Conservation (phyloP, 139 green algal species). For the Volvox reticuliferus region DNA sequence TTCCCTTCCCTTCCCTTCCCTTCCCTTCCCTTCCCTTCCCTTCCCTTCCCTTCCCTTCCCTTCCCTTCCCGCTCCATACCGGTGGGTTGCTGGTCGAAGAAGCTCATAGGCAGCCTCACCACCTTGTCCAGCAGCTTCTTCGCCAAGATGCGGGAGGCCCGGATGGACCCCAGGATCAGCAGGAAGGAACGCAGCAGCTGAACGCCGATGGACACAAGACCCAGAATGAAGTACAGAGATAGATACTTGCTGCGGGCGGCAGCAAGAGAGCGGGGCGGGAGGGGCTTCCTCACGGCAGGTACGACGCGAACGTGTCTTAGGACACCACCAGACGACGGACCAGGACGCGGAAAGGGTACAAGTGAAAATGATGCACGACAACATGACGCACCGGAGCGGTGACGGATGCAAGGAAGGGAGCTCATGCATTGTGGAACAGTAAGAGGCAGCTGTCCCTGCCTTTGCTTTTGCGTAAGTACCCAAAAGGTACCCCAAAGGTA, state of each 20-base stretch:
- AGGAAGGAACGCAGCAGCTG: slow-evolving; percentile 52
- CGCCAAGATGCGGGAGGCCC: slow-evolving; percentile 59
- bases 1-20: no score
- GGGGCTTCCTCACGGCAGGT: neutral
- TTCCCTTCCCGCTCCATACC: slow-evolving; percentile 38
- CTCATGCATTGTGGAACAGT: no score
- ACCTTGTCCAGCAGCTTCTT: slow-evolving; percentile 69
- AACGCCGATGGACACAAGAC: slow-evolving; percentile 64
- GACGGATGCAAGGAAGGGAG: no score
- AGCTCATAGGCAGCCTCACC: slow-evolving; percentile 86
- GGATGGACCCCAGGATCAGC: slow-evolving; percentile 67
- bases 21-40: neutral
- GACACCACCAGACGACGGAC: no score
- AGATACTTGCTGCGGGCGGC: slow-evolving; percentile 54
- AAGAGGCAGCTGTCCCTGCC: no score
- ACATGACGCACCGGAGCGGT: no score
- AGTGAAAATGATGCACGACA: no score
- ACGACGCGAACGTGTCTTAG: no score
- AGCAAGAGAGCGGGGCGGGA: no score
- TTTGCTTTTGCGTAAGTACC: no score
- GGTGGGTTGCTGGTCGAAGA: slow-evolving; percentile 90
- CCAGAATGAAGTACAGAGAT: slow-evolving; percentile 79
- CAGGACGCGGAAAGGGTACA: no score
- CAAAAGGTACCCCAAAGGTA: no score
- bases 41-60: neutral